phyloP scores from a whole-genome alignment of 768 basidiomycete genomes.

The Mrakia gelida region DNA sequence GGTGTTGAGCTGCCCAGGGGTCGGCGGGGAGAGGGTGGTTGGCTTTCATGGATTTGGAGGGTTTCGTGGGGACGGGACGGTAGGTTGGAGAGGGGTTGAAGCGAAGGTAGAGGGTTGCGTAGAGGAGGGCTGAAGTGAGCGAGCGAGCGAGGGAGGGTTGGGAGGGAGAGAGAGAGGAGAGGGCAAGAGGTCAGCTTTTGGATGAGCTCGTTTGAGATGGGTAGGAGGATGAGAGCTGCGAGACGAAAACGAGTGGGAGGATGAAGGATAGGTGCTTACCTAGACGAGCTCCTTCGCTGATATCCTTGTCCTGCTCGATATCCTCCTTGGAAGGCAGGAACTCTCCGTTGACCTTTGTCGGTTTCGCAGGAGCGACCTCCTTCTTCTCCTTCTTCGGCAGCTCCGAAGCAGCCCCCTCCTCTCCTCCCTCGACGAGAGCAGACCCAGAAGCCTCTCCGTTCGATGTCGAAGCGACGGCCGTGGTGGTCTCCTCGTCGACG shows the following conservation, averaged over 20 bases:
- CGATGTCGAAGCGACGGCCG: neutral
- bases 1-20: constrained; percentile 17
- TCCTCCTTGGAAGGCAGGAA: constrained; percentile 19
- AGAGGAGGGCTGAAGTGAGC: constrained; percentile 17
- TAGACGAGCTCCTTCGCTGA: constrained; percentile 21
- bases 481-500: neutral
- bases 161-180: neutral
- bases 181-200: neutral
- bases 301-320: constrained; percentile 12
- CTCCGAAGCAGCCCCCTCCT: neutral
- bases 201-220: neutral
- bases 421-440: neutral
- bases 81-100: constrained; percentile 28
- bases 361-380: neutral
- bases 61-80: neutral
- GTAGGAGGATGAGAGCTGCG: neutral
- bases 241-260: neutral
- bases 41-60: constrained; percentile 22
- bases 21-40: constrained; percentile 19
- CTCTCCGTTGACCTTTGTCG: constrained; percentile 10
- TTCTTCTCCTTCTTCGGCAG: constrained; percentile 5
- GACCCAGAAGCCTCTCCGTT: neutral
- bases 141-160: too few relatives aligned
- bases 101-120: constrained; percentile 23
- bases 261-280: neutral